Evolutionary conservation across 2,329 filamentous ascomycete genomes (phyloP), one percentile per base, ranked within the genome.

Genomic region (Allantophomopsis lycopodina): DNA sequence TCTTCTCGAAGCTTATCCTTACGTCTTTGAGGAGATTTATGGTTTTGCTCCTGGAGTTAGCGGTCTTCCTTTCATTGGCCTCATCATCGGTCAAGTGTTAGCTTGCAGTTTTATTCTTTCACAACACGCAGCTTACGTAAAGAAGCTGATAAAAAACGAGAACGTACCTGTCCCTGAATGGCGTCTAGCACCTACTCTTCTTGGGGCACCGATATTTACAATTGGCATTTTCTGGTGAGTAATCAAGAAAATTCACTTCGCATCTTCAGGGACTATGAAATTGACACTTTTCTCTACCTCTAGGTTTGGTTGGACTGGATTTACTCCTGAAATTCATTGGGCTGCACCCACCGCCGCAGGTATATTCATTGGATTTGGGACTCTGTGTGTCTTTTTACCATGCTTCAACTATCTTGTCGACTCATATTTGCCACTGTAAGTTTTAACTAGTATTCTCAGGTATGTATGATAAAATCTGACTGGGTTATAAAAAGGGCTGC

Each of bases 321-420:
- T 71, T 58, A 60, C 54, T n/a, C 44, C 44, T 7, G 59, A 67
- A 36, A 61, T 77, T 15, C 73, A 75, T 60, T 79, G 74, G 74
- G 69, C 73, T 39, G 72, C 73, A 4, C 74, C 74, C 7, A 63
- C 71, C 7, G 56, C 67, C 7, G 76, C 71, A 5, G 74, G 74
- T 37, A 55, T 79, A 36, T 63, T 68, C 60, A 69, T 76, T 38
- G 83, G 83, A 5, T 79, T 83, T 35, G 82, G 83, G 5, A 75
- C 87, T 53, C 78, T 85, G 64, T 81, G 77, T 21, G 84, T 88
- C 53, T 87, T 87, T 66, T 73, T 88, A 35, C 79, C 83, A 47
- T 67, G 77, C 6, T 62, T 88, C 44, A 88, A 87, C 61, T 87
- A 86, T 55, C 71, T 87, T 5, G 77, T 86, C 43, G 81, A 87